Base-by-base conservation (phyloP, 139 green algal genomes). In the Chlamydomonas eustigma region DNA sequence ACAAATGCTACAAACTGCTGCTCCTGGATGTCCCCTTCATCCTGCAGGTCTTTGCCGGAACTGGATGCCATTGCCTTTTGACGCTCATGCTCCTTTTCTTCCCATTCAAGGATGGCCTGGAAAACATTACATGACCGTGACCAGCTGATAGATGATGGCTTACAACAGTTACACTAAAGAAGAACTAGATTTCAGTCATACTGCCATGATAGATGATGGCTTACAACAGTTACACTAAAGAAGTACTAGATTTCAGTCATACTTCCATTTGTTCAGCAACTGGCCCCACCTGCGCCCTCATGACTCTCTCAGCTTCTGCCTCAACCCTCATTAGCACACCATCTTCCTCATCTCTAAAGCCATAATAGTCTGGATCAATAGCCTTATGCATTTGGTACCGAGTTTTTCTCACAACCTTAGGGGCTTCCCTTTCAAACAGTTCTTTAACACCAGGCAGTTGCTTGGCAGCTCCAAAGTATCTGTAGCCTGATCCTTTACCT, bases 391-490 rank as follows among this genome's bases (percentile, higher is more conserved):
- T 89, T 73, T 98, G 87, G 33, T 88, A 83, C 6, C 92, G 83
- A 25, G 91, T 95, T 32, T 77, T 77, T 32, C 76, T 69, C 2
- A 87, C 80, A 73, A 89, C 80, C 25, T 88, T 88, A 1, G 88
- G 90, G 1, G 88, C 81, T 68, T 92, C 91, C 78, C 91, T 94
- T 65, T 99, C 93, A 82, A 99, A 99, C 39, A 99, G 90, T 82
- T 98, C 95, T 78, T 92, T 92, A n/a, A 98, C 95, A 2, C 95
- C 94, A 22, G 96, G 96, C 39, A 99, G 86, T 77, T 95, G 88
- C 84, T 98, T 98, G n/a, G 96, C 96, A 2, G 96, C 96, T 4
- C 96, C 96, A 91, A 98, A 99, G 85, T 99, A 99, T 25, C 73
- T 72, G 51, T 86, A 86, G 22, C 81, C 81, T 28, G 58, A 33